These are phyloP conservation scores for Colletotrichum limetticola DNA, from an alignment of 2,329 filamentous ascomycete genomes.

Conservation along the genomic window DNA sequence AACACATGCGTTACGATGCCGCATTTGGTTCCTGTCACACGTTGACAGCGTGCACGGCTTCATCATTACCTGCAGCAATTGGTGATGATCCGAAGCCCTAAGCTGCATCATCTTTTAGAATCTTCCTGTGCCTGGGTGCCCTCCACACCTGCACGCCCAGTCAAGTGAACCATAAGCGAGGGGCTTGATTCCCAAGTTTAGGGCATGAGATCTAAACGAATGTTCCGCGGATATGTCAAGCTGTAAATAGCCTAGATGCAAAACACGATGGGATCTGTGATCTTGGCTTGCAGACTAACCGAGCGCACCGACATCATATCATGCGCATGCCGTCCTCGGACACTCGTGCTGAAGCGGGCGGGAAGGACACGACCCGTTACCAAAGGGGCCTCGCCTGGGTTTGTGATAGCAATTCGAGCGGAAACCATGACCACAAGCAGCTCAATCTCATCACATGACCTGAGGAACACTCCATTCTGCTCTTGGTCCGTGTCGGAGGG, in stretches of 20 bases:
- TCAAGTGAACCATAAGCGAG: background rate
- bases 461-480: background rate
- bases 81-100: background rate
- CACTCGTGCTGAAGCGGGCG: background rate
- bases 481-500: slow-evolving; percentile 21
- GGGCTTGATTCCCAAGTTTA: background rate
- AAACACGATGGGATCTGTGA: background rate
- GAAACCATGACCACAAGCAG: background rate
- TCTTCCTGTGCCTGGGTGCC: background rate
- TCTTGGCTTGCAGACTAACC: background rate
- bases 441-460: background rate
- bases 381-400: background rate
- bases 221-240: background rate
- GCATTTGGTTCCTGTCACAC: background rate
- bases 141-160: background rate
- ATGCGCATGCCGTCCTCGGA: slow-evolving; percentile 1
- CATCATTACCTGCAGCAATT: background rate
- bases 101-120: background rate
- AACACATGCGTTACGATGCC: background rate
- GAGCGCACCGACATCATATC: background rate
- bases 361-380: background rate
- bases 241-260: background rate
- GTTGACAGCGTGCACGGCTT: slow-evolving; percentile 6
- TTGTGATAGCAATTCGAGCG: background rate
- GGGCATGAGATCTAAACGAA: too few relatives aligned